Conservation (phyloP, 179 eudicot species). For the Gypsophila paniculata region DNA sequence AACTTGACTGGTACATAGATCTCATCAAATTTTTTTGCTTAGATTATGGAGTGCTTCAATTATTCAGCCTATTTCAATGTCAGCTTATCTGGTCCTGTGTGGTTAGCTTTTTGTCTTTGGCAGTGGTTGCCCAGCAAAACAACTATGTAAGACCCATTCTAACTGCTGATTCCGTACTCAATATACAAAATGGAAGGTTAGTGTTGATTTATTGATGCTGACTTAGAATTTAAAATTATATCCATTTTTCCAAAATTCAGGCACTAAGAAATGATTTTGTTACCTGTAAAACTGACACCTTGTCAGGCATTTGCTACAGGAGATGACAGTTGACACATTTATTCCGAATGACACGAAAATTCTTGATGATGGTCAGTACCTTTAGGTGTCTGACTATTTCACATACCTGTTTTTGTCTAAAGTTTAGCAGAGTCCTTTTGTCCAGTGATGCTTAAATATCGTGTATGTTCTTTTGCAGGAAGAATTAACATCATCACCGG, state of each 20-base stretch:
- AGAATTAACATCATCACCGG: conserved; percentile 91
- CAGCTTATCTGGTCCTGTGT: conserved; percentile 13
- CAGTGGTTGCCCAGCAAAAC: conserved; percentile 91
- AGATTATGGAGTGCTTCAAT: conserved; percentile 15
- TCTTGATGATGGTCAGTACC: conserved; percentile 49
- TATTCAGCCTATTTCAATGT: conserved; percentile 3
- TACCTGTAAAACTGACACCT: conserved; percentile 15
- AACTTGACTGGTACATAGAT: conserved; percentile 76
- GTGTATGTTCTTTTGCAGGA: conserved; percentile 46
- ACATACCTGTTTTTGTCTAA: conserved; percentile 11
- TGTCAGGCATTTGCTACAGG: conserved; percentile 93
- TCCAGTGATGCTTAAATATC: not conserved
- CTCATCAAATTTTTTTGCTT: conserved; percentile 13
- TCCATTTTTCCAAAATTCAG: not conserved
- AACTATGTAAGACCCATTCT: conserved; percentile 82
- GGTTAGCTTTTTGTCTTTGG: conserved; percentile 68
- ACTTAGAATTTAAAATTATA: not conserved
- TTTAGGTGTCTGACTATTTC: conserved; percentile 5
- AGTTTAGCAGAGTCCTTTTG: conserved; percentile 14
- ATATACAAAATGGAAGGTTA: conserved; percentile 93
- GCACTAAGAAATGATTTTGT: not conserved
- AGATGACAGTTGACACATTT: conserved; percentile 95
- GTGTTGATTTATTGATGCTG: conserved; percentile 15
- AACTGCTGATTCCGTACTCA: conserved; percentile 65
- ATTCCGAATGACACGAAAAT: conserved; percentile 92